Evolutionary conservation across 108 stramenopile species (phyloP), one percentile per base, ranked within the genome.

Genomic region (Discostella stelligeroides): DNA sequence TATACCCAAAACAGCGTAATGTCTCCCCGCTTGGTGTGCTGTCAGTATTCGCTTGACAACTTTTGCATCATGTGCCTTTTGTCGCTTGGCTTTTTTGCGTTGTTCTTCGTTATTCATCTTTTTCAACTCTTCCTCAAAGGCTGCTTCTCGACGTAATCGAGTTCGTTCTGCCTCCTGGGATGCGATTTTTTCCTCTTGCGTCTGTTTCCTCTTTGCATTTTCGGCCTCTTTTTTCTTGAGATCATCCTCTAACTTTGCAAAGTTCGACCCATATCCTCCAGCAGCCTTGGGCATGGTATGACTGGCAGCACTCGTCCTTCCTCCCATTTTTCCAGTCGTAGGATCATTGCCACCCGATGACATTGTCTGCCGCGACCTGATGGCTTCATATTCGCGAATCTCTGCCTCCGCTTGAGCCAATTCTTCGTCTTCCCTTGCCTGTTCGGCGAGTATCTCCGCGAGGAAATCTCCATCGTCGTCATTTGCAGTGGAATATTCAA

Each of bases 1-100:
- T 43, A 94, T 63, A n/a, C 91, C 91, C 75, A 95, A 72, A 1
- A 90, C 84, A 25, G 63, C 81, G 65, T 95, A 95, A 43, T 85
- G 84, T 39, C 81, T 72, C 12, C 83, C 68, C 8, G 76, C 41
- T 21, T 76, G 48, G 14, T 72, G 43, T 9, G 86, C 85, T 30
- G 60, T 73, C 18, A 95, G 64, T 13, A 95, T 65, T 7, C 77
- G 49, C 20, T 72, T 46, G 12, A 92, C 91, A 1, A 85, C 57
- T 42, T 70, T 63, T 7, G 86, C 85, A 73, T 95, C 93, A 9
- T 48, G 67, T 60, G 68, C 72, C 55, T 91, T 89, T 70, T 88
- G 83, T 59, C 65, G 27, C 24, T 47, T 56, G 17, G 73, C 72
- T 40, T 68, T 75, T 50, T 84, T 85, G 18, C 60, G 68, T 56